phyloP scores from a whole-genome alignment of 108 stramenopile genomes.

The Schizochytrium sp. region DNA sequence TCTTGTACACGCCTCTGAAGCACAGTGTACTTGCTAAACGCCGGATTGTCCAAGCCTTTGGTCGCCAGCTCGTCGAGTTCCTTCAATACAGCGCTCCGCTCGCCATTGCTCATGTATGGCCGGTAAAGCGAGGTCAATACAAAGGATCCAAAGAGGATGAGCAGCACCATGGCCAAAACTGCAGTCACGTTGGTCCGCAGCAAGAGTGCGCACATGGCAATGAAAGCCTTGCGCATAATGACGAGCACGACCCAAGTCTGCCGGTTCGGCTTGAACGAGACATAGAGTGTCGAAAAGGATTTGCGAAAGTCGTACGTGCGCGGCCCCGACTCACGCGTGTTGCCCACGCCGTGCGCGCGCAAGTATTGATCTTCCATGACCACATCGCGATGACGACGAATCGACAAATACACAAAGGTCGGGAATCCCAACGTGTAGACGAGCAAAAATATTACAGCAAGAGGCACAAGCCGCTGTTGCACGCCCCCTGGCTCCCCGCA shows the following conservation, averaged over 20 bases:
- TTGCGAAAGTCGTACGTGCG: slow-evolving; percentile 22
- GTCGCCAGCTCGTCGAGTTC: slow-evolving; percentile 5
- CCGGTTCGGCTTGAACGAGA: slow-evolving; percentile 25
- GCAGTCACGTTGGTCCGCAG: slow-evolving; percentile 20
- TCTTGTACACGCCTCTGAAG: neutral
- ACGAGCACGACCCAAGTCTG: slow-evolving; percentile 26
- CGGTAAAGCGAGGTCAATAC: slow-evolving; percentile 11
- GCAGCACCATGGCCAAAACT: slow-evolving; percentile 21
- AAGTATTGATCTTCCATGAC: slow-evolving; percentile 25
- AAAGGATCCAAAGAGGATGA: slow-evolving; percentile 28
- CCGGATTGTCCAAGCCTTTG: neutral
- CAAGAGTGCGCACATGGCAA: slow-evolving; percentile 21
- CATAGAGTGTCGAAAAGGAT: slow-evolving; percentile 21
- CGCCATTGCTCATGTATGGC: slow-evolving; percentile 29
- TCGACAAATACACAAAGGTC: neutral
- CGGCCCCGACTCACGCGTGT: neutral
- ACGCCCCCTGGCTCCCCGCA: slow-evolving; percentile 11
- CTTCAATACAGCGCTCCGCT: neutral
- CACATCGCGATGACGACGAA: neutral
- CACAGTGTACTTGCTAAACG: neutral
- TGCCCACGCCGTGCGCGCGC: slow-evolving; percentile 19
- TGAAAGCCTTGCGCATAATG: slow-evolving; percentile 25
- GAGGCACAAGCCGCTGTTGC: slow-evolving; percentile 13
- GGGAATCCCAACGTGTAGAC: slow-evolving; percentile 33
- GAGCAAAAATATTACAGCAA: slow-evolving; percentile 9